Conservation (phyloP, 2,329 filamentous ascomycete species). For the Alternaria metachromatica region DNA sequence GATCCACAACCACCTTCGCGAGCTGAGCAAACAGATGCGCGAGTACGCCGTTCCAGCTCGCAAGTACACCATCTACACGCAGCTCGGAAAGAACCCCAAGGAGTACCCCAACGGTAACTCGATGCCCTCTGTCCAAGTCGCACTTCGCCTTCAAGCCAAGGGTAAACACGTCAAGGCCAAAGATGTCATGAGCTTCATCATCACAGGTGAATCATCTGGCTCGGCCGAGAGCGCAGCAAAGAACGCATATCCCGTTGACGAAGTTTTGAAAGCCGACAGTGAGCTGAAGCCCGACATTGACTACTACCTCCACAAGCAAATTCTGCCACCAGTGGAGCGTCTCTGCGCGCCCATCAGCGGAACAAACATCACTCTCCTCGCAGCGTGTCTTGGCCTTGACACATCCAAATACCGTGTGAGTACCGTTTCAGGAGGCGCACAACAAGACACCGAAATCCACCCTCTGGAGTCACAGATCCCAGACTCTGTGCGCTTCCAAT, state of each 20-base stretch:
- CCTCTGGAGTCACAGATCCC: constrained; percentile 94
- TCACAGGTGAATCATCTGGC: constrained; percentile 74
- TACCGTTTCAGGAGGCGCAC: constrained; percentile 59
- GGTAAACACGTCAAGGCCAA: constrained; percentile 90
- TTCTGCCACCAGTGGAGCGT: constrained; percentile 96
- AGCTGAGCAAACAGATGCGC: constrained; percentile 86
- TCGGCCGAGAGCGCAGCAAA: constrained; percentile 75
- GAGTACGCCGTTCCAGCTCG: constrained; percentile 74
- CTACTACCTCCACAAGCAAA: constrained; percentile 98
- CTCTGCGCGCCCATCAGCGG: constrained; percentile 94
- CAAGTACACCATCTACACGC: constrained; percentile 98
- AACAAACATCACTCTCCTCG: constrained; percentile 87
- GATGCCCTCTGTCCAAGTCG: constrained; percentile 98
- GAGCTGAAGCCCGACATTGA: constrained; percentile 88
- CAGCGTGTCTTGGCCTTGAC: constrained; percentile 92
- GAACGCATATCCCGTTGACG: constrained; percentile 85
- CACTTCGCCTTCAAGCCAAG: constrained; percentile 82
- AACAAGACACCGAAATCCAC: constrained; percentile 65
- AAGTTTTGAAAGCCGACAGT: constrained; percentile 79
- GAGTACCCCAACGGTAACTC: constrained; percentile 94
- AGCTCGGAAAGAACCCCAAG: constrained; percentile 90
- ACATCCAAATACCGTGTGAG: constrained; percentile 82
- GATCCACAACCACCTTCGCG: constrained; percentile 90
- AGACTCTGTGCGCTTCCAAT: constrained; percentile 85
- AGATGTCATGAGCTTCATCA: constrained; percentile 95